Conservation (phyloP, 352 stramenopile species). For the Phytophthora citricola region DNA sequence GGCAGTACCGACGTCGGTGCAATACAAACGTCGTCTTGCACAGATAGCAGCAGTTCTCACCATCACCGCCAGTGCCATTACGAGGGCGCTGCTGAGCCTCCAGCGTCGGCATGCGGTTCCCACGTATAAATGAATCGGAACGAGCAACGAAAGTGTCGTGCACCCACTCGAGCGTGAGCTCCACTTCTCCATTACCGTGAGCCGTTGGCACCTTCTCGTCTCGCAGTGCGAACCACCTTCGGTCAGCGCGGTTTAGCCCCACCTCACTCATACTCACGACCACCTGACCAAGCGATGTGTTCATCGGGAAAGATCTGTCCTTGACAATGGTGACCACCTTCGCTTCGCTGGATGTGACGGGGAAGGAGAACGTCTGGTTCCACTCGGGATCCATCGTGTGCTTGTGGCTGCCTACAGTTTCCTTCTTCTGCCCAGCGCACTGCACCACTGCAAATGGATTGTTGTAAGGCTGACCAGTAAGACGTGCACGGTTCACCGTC, state of each 20-base stretch:
- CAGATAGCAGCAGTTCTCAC: constrained; percentile 79
- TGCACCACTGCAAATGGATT: constrained; percentile 85
- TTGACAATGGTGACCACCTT: constrained; percentile 76
- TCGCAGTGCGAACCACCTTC: constrained; percentile 80
- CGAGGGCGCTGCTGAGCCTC: constrained; percentile 33
- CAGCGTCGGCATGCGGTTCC: constrained; percentile 58
- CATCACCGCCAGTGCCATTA: constrained; percentile 23
- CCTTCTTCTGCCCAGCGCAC: constrained; percentile 88
- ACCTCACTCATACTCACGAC: constrained; percentile 83
- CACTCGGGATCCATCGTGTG: constrained; percentile 92
- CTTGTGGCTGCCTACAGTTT: constrained; percentile 87
- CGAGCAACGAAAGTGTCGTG: constrained; percentile 91
- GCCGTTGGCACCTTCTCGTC: constrained; percentile 69
- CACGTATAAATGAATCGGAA: constrained; percentile 85
- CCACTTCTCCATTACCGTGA: constrained; percentile 86
- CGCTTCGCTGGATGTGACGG: constrained; percentile 78
- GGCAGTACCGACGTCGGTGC: constrained; percentile 82
- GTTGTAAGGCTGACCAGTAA: constrained; percentile 89
- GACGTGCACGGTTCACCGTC: constrained; percentile 83
- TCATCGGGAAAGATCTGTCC: constrained; percentile 77
- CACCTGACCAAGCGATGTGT: constrained; percentile 79
- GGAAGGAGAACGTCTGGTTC: constrained; percentile 92
- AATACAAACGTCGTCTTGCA: constrained; percentile 85
- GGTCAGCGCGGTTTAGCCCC: constrained; percentile 78
- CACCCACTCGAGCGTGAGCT: constrained; percentile 90